A percentile compares a stretch with the other conserved stretches of the same genome.
These are phyloP conservation scores for Colletotrichum sp. DNA, from an alignment of 2,329 filamentous ascomycete genomes.

Conservation along the genomic window DNA sequence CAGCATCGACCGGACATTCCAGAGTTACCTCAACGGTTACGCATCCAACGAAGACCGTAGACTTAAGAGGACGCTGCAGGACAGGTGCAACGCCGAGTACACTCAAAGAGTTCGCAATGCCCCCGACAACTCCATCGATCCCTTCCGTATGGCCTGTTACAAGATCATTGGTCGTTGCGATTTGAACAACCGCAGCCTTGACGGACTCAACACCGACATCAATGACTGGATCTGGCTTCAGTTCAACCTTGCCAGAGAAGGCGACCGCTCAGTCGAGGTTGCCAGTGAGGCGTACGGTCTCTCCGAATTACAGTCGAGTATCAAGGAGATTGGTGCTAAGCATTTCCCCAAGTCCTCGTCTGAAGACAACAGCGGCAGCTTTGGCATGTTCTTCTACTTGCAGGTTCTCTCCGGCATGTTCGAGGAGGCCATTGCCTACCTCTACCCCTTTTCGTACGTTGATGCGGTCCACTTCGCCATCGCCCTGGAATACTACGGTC, in stretches of 20 bases:
- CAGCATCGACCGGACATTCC: constrained; percentile 89
- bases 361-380: constrained; percentile 80
- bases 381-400: constrained; percentile 92
- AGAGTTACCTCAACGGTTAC: constrained; percentile 86
- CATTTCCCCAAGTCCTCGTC: constrained; percentile 84
- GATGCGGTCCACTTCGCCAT: constrained; percentile 96
- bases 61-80: constrained; percentile 79
- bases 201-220: constrained; percentile 67
- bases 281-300: constrained; percentile 71
- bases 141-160: constrained; percentile 96
- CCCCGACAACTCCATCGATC: constrained; percentile 86
- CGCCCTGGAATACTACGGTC: constrained; percentile 85
- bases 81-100: constrained; percentile 89
- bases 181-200: constrained; percentile 67
- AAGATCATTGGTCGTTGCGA: constrained; percentile 90
- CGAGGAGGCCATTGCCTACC: constrained; percentile 88
- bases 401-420: constrained; percentile 92
- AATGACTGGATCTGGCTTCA: constrained; percentile 78
- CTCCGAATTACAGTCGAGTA: constrained; percentile 75
- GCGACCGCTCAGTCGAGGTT: constrained; percentile 67
- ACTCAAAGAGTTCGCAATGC: constrained; percentile 84
- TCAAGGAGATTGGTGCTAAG: constrained; percentile 87
- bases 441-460: constrained; percentile 90
- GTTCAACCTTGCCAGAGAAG: constrained; percentile 72
- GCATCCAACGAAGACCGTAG: constrained; percentile 77